Conservation (phyloP, 257 asterid species). For the Schizonepeta tenuifolia region DNA sequence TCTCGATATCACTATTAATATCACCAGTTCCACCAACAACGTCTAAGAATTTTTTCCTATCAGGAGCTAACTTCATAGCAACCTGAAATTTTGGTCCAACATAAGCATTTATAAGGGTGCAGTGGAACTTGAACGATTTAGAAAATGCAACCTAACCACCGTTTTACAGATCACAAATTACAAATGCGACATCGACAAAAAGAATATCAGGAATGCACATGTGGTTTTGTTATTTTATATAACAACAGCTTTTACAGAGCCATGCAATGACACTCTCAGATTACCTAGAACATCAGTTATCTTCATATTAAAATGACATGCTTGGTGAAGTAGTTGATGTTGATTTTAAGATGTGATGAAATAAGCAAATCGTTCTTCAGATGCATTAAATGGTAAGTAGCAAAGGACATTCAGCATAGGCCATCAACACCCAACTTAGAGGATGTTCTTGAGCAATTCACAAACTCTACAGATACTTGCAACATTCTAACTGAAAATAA, state of each 20-base stretch:
- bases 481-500: constrained; percentile 22
- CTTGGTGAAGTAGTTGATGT: background rate
- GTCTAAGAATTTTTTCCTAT: constrained; percentile 87
- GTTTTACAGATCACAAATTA: background rate
- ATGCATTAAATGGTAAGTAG: constrained; percentile 2
- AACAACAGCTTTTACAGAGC: background rate
- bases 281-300: constrained; percentile 12
- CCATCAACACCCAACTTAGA: constrained; percentile 9
- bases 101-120: constrained; percentile 9
- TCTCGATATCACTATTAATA: constrained; percentile 65
- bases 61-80: constrained; percentile 99
- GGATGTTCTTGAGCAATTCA: constrained; percentile 7
- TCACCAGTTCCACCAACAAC: constrained; percentile 80
- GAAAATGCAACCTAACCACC: constrained; percentile 9
- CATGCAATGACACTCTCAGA: constrained; percentile 17
- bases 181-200: background rate
- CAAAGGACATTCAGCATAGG: constrained; percentile 6
- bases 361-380: background rate
- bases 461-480: background rate
- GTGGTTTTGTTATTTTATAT: constrained; percentile 12
- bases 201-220: background rate
- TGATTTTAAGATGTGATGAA: background rate
- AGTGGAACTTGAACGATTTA: constrained; percentile 11
- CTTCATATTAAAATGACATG: background rate
- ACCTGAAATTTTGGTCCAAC: constrained; percentile 52